A percentile compares a stretch with the other conserved stretches of the same genome.
Conservation (phyloP, 305 asterid species). For the Ruellia speciosa region DNA sequence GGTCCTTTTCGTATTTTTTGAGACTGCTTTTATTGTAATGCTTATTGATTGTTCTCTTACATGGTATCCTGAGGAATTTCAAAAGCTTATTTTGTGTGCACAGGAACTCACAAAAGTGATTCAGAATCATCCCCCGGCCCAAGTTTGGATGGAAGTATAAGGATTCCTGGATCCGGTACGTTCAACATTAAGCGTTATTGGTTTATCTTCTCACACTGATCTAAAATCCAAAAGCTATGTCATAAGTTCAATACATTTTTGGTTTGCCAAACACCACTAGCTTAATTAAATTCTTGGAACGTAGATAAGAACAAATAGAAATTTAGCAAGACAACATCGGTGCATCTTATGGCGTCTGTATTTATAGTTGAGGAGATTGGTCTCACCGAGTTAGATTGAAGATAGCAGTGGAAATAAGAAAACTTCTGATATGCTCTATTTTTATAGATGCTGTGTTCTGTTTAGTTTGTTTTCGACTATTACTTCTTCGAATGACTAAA, state of each 20-base stretch:
- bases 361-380: too few relatives aligned
- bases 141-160: constrained; percentile 58
- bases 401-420: too few relatives aligned
- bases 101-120: constrained; percentile 37
- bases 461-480: neutral
- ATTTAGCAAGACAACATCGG: too few relatives aligned
- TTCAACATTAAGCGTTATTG: neutral
- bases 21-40: neutral
- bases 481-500: neutral
- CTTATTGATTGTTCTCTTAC: neutral
- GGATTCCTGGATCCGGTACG: constrained; percentile 54
- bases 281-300: neutral
- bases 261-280: neutral
- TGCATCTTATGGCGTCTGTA: too few relatives aligned
- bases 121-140: constrained; percentile 49
- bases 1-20: neutral
- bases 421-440: too few relatives aligned
- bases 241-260: neutral
- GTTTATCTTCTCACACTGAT: constrained; percentile 1
- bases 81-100: too few relatives aligned
- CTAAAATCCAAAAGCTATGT: too few relatives aligned
- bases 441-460: too few relatives aligned
- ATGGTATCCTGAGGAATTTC: neutral
- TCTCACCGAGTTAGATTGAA: too few relatives aligned
- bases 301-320: too few relatives aligned